Evolutionary conservation across 139 green algal genomes (phyloP).

Genomic region (Nannochloris sp.): DNA sequence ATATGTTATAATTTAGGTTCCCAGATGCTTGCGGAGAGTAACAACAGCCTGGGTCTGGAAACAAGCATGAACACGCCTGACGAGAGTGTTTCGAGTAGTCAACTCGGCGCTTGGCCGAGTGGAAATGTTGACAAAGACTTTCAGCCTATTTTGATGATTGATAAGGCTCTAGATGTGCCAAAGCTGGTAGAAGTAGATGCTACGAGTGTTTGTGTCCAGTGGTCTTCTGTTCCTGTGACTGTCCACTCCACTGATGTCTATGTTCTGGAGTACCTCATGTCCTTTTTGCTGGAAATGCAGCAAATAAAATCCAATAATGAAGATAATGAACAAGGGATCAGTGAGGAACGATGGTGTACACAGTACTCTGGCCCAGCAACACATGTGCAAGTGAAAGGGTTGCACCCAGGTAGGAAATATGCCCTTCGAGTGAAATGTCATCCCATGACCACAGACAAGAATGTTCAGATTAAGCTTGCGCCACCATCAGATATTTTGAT

Average conservation of each 20-base stretch:
- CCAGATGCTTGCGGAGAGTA: not conserved
- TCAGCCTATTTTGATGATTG: constrained; percentile 15
- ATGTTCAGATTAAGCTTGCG: constrained; percentile 14
- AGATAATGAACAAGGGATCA: not conserved
- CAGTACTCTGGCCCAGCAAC: constrained; percentile 24
- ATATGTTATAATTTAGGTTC: not conserved
- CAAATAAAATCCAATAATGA: constrained; percentile 7
- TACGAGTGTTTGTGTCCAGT: constrained; percentile 15
- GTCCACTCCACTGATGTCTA: constrained; percentile 1
- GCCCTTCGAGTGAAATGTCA: constrained; percentile 24
- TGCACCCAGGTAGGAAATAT: constrained; percentile 43
- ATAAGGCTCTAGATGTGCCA: constrained; percentile 4
- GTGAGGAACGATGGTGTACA: constrained; percentile 18
- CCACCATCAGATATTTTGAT: constrained; percentile 26
- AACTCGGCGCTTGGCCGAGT: not conserved
- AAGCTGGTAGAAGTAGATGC: constrained; percentile 2
- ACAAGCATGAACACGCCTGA: not conserved
- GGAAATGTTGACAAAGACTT: constrained; percentile 3
- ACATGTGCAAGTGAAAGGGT: constrained; percentile 34
- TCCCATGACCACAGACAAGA: constrained; percentile 10
- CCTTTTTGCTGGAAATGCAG: constrained; percentile 30
- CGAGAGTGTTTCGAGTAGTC: not conserved
- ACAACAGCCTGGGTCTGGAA: no score
- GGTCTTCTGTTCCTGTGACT: constrained; percentile 11
- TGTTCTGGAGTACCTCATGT: constrained; percentile 12